phyloP scores from a whole-genome alignment of 1,139 yeast species.

The Arxiozyma bovina region DNA sequence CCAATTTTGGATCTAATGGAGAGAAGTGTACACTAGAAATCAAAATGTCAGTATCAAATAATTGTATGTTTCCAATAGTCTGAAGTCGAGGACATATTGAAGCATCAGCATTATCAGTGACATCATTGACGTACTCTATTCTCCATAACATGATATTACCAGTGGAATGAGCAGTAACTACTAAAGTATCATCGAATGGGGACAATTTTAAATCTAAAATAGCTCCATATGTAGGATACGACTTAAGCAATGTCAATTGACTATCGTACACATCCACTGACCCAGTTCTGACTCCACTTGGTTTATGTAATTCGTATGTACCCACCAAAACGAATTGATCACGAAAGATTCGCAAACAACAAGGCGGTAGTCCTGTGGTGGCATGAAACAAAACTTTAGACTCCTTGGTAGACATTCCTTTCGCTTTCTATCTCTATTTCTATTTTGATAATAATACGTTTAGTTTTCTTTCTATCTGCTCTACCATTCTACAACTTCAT shows the following conservation, averaged over 20 bases:
- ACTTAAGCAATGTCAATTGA: constrained; percentile 24
- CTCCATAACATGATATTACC: constrained; percentile 67
- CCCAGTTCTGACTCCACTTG: constrained; percentile 56
- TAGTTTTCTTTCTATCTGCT: no score
- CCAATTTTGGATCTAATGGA: constrained; percentile 32
- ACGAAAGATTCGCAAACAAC: constrained; percentile 58
- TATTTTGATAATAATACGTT: background rate
- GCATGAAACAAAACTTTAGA: constrained; percentile 15
- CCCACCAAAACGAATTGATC: constrained; percentile 52
- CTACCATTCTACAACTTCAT: background rate
- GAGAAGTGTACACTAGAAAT: constrained; percentile 63
- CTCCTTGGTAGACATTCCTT: constrained; percentile 12
- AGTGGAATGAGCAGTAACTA: constrained; percentile 70
- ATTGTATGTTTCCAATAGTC: constrained; percentile 30
- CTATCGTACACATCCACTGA: constrained; percentile 53
- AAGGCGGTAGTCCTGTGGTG: constrained; percentile 64
- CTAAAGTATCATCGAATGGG: constrained; percentile 41
- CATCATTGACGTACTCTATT: constrained; percentile 11
- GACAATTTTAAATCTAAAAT: constrained; percentile 65
- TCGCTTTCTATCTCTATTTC: background rate
- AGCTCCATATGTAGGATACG: constrained; percentile 47
- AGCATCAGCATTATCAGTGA: constrained; percentile 6
- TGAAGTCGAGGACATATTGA: constrained; percentile 16
- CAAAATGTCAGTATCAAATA: constrained; percentile 43
- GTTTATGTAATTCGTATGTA: constrained; percentile 63